A percentile compares a stretch with the other conserved stretches of the same genome.
Evolutionary conservation across 345 rosid species (phyloP).

Genomic region (Gossypium thurberi): DNA sequence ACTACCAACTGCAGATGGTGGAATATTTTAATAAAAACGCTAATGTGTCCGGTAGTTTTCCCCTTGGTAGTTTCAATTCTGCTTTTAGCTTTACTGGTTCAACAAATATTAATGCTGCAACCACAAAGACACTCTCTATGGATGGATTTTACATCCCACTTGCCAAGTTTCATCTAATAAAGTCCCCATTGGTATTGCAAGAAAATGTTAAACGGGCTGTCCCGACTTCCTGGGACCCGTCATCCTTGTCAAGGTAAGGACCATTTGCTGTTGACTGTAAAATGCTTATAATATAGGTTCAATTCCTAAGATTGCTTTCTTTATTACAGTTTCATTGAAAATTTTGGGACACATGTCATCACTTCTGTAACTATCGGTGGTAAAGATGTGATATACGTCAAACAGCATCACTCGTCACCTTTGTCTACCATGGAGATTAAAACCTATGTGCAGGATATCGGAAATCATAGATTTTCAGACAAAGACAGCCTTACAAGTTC

Average conservation of each 20-base stretch:
- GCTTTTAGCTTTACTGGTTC: constrained; percentile 63
- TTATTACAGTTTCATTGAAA: constrained; percentile 58
- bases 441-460: constrained; percentile 55
- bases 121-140: constrained; percentile 54
- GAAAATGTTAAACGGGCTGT: constrained; percentile 46
- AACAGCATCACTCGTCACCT: constrained; percentile 61
- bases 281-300: constrained; percentile 1
- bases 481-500: constrained; percentile 33
- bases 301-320: constrained; percentile 19
- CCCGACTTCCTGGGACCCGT: constrained; percentile 59
- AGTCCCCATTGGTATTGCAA: constrained; percentile 32
- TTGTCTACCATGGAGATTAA: constrained; percentile 53
- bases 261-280: constrained; percentile 1
- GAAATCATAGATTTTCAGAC: constrained; percentile 60
- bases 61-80: constrained; percentile 60
- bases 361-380: constrained; percentile 71
- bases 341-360: constrained; percentile 66
- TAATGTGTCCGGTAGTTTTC: constrained; percentile 35
- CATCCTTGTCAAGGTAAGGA: constrained; percentile 51
- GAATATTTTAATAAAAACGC: constrained; percentile 54
- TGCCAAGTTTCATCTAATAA: constrained; percentile 48
- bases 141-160: constrained; percentile 61
- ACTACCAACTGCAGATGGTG: constrained; percentile 46
- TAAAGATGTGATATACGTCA: constrained; percentile 63
- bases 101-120: constrained; percentile 46